Evolutionary conservation across 768 basidiomycete genomes (phyloP).

Genomic region (Lactarius hengduanensis): DNA sequence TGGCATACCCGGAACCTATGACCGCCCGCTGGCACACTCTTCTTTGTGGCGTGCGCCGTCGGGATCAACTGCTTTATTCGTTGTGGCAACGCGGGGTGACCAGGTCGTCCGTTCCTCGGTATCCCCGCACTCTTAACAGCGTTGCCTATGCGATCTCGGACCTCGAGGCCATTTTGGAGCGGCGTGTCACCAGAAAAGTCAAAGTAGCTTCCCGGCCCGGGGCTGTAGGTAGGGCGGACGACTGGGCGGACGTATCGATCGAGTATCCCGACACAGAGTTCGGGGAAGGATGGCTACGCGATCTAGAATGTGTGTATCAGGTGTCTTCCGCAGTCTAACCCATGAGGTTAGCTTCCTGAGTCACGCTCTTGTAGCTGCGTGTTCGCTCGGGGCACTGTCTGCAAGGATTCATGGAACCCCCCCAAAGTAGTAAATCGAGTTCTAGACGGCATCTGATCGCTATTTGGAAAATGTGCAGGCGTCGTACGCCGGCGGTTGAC

Average conservation of each 20-base stretch:
- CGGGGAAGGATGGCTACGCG: neutral
- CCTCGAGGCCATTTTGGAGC: neutral
- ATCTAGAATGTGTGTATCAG: neutral
- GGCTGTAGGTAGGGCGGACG: neutral
- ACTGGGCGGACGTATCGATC: neutral
- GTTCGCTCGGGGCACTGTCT: neutral
- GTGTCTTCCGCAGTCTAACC: neutral
- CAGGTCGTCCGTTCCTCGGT: neutral
- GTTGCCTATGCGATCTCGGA: neutral
- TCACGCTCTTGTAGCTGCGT: neutral
- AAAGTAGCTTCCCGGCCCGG: neutral
- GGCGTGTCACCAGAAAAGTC: neutral
- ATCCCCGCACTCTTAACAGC: slow-evolving; percentile 4
- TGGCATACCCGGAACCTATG: neutral
- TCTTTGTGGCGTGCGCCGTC: slow-evolving; percentile 4
- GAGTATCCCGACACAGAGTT: neutral
- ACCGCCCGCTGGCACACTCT: neutral
- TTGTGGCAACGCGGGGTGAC: neutral
- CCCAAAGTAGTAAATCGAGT: neutral
- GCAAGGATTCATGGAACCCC: neutral
- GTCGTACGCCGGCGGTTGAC: neutral
- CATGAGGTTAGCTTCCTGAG: neutral
- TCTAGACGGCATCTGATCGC: neutral
- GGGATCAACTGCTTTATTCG: neutral
- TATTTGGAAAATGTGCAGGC: neutral